Evolutionary conservation across 805 yeast genomes (phyloP), one percentile per base, ranked within the genome.

Genomic region (Saturnispora ahearnii): DNA sequence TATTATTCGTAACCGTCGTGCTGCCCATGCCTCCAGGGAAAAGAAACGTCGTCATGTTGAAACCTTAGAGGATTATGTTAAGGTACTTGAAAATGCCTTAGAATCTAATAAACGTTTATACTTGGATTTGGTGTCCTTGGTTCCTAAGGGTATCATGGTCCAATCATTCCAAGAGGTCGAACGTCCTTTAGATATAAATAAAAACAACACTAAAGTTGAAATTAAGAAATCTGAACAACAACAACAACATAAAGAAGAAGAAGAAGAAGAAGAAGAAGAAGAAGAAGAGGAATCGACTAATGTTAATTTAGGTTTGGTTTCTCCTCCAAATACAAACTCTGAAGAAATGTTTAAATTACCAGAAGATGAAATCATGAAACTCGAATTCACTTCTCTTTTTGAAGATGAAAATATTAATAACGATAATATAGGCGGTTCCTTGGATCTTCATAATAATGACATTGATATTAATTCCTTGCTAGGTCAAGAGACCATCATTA

Each of bases 21-120:
- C 98, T 13, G 99, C 99, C 44, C 98, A 91, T 65, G 96, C 96
- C 48, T 87, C 96, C 29, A 79, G 99, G 57, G 99, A 93, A 64
- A 90, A 91, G 78, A 91, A 91, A 77, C 79, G 98, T 64, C 79
- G 82, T 62, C 96, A 91, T 63, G 84, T 93, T 51, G 96, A 89
- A 67, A 81, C 78, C 54, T 74, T 93, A 57, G 97, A 91, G 67
- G 65, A 71, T 36, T 78, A 77, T 56, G 81, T 76, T 36, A 57
- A 63, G 40, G 62, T 66, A 32, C 66, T 78, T 57, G 79, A 73
- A 53, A 12, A 22, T 11, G 50, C 50, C 9, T 15, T 47, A 32
- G 45, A 22, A 7, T 15, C 15, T 3, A 47, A 38, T 26, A 38
- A 26, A 13, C 15, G 42, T 22, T 22, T n/a, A 9, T 36, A 29